These are phyloP conservation scores for Zhuliangozyma blackwelliae DNA, from an alignment of 1,139 yeast genomes.

Conservation along the genomic window DNA sequence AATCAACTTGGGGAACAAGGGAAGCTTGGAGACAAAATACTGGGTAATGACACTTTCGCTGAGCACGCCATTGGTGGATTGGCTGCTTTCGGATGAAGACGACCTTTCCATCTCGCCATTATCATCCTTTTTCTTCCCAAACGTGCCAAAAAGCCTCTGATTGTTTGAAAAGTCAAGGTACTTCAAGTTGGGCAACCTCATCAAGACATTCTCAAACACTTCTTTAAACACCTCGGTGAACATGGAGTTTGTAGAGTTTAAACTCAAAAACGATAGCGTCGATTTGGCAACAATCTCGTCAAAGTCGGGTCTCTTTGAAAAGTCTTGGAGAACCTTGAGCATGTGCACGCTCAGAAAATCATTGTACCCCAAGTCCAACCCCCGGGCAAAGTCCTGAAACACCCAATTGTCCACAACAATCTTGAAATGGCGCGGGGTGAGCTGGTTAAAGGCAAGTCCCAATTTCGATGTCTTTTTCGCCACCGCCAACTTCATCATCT, in stretches of 20 bases:
- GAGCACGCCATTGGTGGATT: background rate
- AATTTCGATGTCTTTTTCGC: constrained; percentile 45
- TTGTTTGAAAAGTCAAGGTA: constrained; percentile 70
- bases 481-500: constrained; percentile 52
- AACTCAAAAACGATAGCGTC: constrained; percentile 56
- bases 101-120: background rate
- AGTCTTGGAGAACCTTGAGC: constrained; percentile 23
- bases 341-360: constrained; percentile 44
- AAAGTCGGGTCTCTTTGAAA: constrained; percentile 16
- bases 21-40: constrained; percentile 51
- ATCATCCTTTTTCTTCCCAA: constrained; percentile 3
- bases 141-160: constrained; percentile 46
- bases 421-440: constrained; percentile 47
- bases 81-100: background rate
- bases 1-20: constrained; percentile 52
- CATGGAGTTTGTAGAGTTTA: constrained; percentile 61
- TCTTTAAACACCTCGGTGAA: constrained; percentile 30
- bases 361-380: constrained; percentile 70
- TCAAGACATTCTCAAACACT: constrained; percentile 27
- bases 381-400: constrained; percentile 36
- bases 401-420: constrained; percentile 44
- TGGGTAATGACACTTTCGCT: constrained; percentile 21
- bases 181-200: constrained; percentile 48
- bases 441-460: constrained; percentile 67
- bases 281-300: constrained; percentile 21